Base-by-base conservation (phyloP, 768 basidiomycete genomes). In the Mycena galopus region DNA sequence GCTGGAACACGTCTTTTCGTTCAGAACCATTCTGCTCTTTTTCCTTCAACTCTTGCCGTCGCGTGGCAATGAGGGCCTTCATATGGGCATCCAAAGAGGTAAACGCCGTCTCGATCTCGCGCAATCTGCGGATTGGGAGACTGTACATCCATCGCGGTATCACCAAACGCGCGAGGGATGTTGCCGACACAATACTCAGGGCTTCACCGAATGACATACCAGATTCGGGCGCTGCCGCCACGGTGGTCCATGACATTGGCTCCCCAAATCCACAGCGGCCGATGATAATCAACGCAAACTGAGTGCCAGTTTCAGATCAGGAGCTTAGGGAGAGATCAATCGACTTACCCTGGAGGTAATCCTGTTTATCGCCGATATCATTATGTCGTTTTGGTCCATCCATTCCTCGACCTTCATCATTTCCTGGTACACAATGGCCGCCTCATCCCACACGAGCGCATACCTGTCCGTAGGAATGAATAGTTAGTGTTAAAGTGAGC, bases 101-200 rank as follows among this genome's bases (percentile, higher is more conserved):
- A 42, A 32, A 58, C 3, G 67, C 67, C 8, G 67, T 61, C 37
- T 68, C 67, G 29, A 68, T 61, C 10, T 60, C 33, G 12, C 16
- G 58, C 25, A 68, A n/a, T 25, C 67, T 68, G 27, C 2, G 3
- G 39, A 79, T 67, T 1, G 77, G 75, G 4, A 79, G 62, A 16
- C 51, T 58, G 19, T 71, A 57, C n/a, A 78, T 57, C 78, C 78
- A 79, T 39, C 69, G 70, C 0, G 78, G 78, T 3, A 65, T 65
- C 14, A 77, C 61, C 19, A 71, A 29, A 5, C 69, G 53, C 10
- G 56, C 44, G 59, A 79, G 66, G 17, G 58, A 50, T 21, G 70
- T 51, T 5, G 58, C 71, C 6, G 74, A 67, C 16, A 71, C 72
- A 23, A 71, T 69, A 2, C 63, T 16, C 27, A 79, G 55, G 12